Conservation (phyloP, 352 stramenopile species). For the Globisporangium viniferum region DNA sequence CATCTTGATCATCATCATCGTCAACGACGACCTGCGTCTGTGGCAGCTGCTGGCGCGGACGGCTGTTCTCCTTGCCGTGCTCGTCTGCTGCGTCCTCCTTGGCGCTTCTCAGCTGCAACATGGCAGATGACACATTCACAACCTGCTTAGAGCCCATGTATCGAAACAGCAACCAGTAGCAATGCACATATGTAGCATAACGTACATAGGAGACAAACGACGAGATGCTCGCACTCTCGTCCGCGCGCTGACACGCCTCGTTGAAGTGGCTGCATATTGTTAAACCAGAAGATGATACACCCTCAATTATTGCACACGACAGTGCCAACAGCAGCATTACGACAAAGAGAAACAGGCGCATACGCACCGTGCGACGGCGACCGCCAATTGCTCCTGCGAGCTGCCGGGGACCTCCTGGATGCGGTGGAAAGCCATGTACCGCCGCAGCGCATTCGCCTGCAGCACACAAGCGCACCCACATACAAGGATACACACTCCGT, state of each 20-base stretch:
- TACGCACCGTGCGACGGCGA: constrained; percentile 56
- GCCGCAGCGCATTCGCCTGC: constrained; percentile 53
- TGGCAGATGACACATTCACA: not conserved
- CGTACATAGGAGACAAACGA: constrained; percentile 71
- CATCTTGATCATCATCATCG: not conserved
- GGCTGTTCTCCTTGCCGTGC: constrained; percentile 34
- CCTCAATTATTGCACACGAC: not conserved
- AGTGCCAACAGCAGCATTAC: not conserved
- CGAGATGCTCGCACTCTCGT: constrained; percentile 61
- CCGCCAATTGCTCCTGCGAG: constrained; percentile 52
- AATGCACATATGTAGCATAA: not conserved
- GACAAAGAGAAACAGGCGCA: not conserved
- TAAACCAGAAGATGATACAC: constrained; percentile 8
- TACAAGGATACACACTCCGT: not conserved
- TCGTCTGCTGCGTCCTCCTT: constrained; percentile 8
- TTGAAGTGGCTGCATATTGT: constrained; percentile 53
- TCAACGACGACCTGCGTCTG: not conserved
- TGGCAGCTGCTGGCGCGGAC: constrained; percentile 8
- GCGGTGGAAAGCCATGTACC: constrained; percentile 64
- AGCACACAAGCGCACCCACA: constrained; percentile 1
- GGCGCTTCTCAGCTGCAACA: not conserved
- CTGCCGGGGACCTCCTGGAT: constrained; percentile 47
- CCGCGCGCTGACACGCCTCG: constrained; percentile 52
- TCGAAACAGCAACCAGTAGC: not conserved
- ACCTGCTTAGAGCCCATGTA: not conserved